Base-by-base conservation (phyloP, 805 yeast species). In the Candida cerambycidarum region DNA sequence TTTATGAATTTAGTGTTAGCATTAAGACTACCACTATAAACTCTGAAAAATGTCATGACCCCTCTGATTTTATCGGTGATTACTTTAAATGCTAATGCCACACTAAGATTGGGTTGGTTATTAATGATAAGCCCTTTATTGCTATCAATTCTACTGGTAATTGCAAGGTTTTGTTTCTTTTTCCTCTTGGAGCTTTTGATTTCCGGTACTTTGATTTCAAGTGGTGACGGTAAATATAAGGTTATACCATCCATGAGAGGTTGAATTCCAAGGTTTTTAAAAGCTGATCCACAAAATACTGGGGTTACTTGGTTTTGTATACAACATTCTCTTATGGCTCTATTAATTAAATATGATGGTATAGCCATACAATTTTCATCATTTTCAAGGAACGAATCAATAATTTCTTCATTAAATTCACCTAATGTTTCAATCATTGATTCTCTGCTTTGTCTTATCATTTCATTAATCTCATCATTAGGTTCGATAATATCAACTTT, bases 181-280 rank as follows among this genome's bases (percentile, higher is more conserved):
- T 46, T 45, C 19, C 48, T 45, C 44, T 52, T 44, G 41, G 52
- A 49, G 9, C 63, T 52, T 12, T 67, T 50, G 3, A 83, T 71
- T 35, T 79, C 80, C 0, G 95, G 93, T 2, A 75, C 51, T 1
- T 58, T 58, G 0, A 75, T 70, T 47, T 89, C 89, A 2, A 75
- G 50, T 1, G 98, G 98, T 1, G 89, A 80, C 0, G 99, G 98
- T 13, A 93, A 65, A 54, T 77, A 93, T 42, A 78, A 76, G 1
- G 80, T 76, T 10, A 90, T 76, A 0, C 95, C 90, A 62, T 92
- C 97, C 63, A 93, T 64, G 38, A 93, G 67, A 1, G 98, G 97
- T 59, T 93, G 98, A 2, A 93, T 96, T 18, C 99, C 99, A 35
- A 92, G 85, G 59, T 92, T 92, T 51, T 75, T 78, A 64, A 92